Percentiles rank a stretch among this genome's conserved stretches.
Evolutionary conservation across 2,329 filamentous ascomycete genomes (phyloP).

Genomic region (Fusarium udum): DNA sequence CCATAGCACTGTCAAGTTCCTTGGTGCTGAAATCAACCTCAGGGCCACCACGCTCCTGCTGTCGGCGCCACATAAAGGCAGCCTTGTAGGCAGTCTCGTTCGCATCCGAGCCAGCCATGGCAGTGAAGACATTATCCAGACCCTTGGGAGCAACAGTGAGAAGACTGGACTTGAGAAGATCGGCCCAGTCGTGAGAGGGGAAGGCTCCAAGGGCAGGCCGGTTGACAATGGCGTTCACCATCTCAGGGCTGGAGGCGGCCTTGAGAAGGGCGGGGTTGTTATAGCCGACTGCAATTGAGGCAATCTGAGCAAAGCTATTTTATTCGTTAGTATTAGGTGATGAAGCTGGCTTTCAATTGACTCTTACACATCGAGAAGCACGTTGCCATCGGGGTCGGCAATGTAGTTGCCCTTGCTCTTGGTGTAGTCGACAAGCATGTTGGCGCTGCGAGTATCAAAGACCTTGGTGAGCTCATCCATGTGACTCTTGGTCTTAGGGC

Average conservation of each 20-base stretch:
- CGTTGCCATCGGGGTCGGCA: constrained; percentile 75
- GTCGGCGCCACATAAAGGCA: constrained; percentile 91
- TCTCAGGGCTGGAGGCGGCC: constrained; percentile 78
- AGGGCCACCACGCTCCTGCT: constrained; percentile 80
- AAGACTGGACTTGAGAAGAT: constrained; percentile 81
- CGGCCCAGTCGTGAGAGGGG: constrained; percentile 83
- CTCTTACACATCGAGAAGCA: constrained; percentile 75
- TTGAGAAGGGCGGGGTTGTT: constrained; percentile 82
- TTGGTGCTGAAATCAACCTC: constrained; percentile 81
- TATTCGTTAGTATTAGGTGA: constrained; percentile 1
- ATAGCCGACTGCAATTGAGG: constrained; percentile 91
- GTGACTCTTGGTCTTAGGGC: constrained; percentile 75
- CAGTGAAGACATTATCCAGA: constrained; percentile 89
- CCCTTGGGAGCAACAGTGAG: constrained; percentile 85
- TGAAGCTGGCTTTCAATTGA: background rate
- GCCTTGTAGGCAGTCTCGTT: constrained; percentile 97
- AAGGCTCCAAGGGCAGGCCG: constrained; percentile 91
- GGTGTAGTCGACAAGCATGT: constrained; percentile 81
- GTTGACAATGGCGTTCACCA: constrained; percentile 85
- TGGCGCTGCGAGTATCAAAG: constrained; percentile 86
- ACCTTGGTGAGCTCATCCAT: constrained; percentile 78
- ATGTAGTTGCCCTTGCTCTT: constrained; percentile 85
- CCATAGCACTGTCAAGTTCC: constrained; percentile 80
- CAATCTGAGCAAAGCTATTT: constrained; percentile 84
- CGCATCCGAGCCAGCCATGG: constrained; percentile 87